Evolutionary conservation across 2,329 filamentous ascomycete genomes (phyloP).

Genomic region (Fonsecaea nubica): DNA sequence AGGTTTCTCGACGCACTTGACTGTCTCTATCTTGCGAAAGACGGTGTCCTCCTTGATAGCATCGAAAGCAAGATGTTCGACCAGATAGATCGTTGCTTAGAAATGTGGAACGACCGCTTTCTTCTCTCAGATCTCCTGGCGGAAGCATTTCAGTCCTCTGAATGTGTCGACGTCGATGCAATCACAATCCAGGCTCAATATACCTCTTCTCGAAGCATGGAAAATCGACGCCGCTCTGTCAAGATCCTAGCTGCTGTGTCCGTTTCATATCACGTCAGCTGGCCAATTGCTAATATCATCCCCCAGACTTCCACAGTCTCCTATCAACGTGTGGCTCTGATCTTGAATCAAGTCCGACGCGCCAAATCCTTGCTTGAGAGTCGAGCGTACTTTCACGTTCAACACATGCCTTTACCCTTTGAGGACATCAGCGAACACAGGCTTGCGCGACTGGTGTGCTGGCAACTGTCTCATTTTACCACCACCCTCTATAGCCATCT

Average conservation of each 20-base stretch:
- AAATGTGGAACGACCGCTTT: conserved; percentile 80
- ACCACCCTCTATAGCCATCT: conserved; percentile 78
- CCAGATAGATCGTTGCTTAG: conserved; percentile 68
- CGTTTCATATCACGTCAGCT: conserved; percentile 71
- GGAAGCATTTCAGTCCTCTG: conserved; percentile 66
- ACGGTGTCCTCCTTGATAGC: conserved; percentile 70
- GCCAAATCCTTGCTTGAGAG: conserved; percentile 71
- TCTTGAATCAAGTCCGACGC: conserved; percentile 78
- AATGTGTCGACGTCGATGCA: conserved; percentile 64
- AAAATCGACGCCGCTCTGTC: conserved; percentile 64
- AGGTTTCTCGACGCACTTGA: conserved; percentile 71
- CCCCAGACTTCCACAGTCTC: conserved; percentile 66
- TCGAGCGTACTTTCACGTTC: conserved; percentile 47
- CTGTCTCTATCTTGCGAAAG: conserved; percentile 75
- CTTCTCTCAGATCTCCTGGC: conserved; percentile 78
- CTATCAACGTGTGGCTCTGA: conserved; percentile 75
- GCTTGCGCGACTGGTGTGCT: conserved; percentile 59
- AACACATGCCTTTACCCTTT: conserved; percentile 44
- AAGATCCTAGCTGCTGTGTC: conserved; percentile 67
- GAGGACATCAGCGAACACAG: conserved; percentile 23
- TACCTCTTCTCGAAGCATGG: conserved; percentile 51
- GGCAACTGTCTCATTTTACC: conserved; percentile 77
- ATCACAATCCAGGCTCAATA: conserved; percentile 64
- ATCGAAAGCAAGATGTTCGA: conserved; percentile 76
- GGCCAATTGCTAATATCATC: conserved; percentile 74